These are phyloP conservation scores for Metschnikowia gelsemii DNA, from an alignment of 805 yeast genomes.

Conservation along the genomic window DNA sequence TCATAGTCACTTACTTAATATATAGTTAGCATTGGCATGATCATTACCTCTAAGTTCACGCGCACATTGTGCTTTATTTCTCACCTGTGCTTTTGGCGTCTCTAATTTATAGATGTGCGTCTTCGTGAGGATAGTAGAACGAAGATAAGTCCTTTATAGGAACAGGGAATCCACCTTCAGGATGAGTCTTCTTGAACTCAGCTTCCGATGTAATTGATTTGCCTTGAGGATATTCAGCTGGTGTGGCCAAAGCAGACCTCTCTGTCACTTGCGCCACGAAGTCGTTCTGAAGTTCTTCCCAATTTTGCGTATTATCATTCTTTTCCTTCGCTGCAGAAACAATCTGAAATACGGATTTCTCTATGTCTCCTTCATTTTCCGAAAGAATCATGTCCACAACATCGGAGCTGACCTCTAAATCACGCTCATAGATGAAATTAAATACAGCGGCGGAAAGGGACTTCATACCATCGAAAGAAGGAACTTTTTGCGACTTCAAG, in stretches of 20 bases:
- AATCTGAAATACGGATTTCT: slow-evolving; percentile 22
- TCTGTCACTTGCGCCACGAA: slow-evolving; percentile 20
- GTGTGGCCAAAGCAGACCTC: slow-evolving; percentile 29
- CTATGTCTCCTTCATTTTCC: slow-evolving; percentile 7
- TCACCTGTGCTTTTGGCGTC: not conserved
- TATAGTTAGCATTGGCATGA: no score
- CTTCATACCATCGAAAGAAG: slow-evolving; percentile 21
- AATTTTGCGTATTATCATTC: not conserved
- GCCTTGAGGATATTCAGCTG: slow-evolving; percentile 51
- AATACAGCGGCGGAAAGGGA: slow-evolving; percentile 27
- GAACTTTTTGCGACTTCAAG: slow-evolving; percentile 52
- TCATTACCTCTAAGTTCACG: not conserved
- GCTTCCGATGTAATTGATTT: slow-evolving; percentile 44
- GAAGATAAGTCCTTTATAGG: slow-evolving; percentile 40
- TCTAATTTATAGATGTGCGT: slow-evolving; percentile 20
- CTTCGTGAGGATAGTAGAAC: slow-evolving; percentile 26
- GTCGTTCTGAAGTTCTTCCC: slow-evolving; percentile 2
- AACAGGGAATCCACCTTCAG: slow-evolving; percentile 59
- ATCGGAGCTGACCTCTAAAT: slow-evolving; percentile 26
- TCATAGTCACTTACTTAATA: no score
- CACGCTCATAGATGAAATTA: slow-evolving; percentile 27
- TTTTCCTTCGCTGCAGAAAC: slow-evolving; percentile 3
- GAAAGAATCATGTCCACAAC: slow-evolving; percentile 21
- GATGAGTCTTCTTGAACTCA: slow-evolving; percentile 54
- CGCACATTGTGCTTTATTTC: not conserved